phyloP scores from a whole-genome alignment of 2,329 filamentous ascomycete genomes.

The Thyridium curvatum region DNA sequence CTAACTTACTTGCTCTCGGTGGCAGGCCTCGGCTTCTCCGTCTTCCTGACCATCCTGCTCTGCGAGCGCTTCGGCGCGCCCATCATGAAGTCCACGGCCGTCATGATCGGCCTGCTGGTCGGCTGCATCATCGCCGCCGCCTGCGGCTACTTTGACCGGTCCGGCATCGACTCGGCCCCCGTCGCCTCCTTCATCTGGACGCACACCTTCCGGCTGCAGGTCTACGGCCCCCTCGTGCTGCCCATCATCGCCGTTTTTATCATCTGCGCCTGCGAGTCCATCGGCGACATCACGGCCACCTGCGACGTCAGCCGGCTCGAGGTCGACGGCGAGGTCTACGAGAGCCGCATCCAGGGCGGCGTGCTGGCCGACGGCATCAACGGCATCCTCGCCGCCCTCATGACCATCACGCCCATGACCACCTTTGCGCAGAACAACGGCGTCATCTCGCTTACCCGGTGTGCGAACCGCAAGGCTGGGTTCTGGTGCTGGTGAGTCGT shows the following conservation, averaged over 20 bases:
- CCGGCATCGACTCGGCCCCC: slow-evolving; percentile 65
- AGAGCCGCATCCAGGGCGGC: slow-evolving; percentile 73
- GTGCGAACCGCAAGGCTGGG: slow-evolving; percentile 74
- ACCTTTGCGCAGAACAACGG: slow-evolving; percentile 83
- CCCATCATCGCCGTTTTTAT: slow-evolving; percentile 65
- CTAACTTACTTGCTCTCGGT: too few relatives aligned
- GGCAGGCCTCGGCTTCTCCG: slow-evolving; percentile 66
- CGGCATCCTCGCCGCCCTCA: slow-evolving; percentile 67
- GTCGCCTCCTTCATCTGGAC: slow-evolving; percentile 74
- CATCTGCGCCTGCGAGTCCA: slow-evolving; percentile 71
- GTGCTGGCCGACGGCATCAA: slow-evolving; percentile 73
- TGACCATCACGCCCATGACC: slow-evolving; percentile 74
- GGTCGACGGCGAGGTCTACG: slow-evolving; percentile 65
- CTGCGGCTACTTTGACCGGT: slow-evolving; percentile 70
- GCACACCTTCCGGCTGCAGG: slow-evolving; percentile 63
- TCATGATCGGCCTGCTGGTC: slow-evolving; percentile 66
- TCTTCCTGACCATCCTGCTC: slow-evolving; percentile 73
- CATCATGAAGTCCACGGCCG: slow-evolving; percentile 76
- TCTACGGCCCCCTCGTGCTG: slow-evolving; percentile 69
- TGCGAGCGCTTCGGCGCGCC: slow-evolving; percentile 77
- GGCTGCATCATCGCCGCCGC: slow-evolving; percentile 77
- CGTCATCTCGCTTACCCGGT: slow-evolving; percentile 74
- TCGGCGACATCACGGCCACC: slow-evolving; percentile 74
- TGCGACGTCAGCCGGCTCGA: slow-evolving; percentile 75
- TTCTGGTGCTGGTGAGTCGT: slow-evolving; percentile 59